Evolutionary conservation across 768 basidiomycete species (phyloP).

Genomic region (Lactarius pseudohatsudake): DNA sequence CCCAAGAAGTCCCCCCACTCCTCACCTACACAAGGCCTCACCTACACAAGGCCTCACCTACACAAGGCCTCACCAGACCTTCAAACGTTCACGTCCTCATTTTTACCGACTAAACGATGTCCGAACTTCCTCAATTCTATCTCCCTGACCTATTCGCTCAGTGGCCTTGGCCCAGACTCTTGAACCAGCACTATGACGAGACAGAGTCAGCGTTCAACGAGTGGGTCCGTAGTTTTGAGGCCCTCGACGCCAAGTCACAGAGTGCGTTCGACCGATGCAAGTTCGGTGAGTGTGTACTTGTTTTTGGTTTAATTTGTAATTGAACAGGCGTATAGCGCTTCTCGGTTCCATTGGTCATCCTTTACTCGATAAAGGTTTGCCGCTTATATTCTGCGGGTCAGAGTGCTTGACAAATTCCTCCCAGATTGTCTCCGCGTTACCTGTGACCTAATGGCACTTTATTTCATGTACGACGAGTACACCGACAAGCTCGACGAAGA

Average conservation of each 20-base stretch:
- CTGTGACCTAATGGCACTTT: slow-evolving; percentile 52
- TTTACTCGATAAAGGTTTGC: slow-evolving; percentile 34
- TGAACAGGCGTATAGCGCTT: slow-evolving; percentile 32
- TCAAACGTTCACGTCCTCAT: neutral
- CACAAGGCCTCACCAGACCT: neutral
- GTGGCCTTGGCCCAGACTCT: slow-evolving; percentile 46
- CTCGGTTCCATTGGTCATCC: slow-evolving; percentile 42
- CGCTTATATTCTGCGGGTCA: neutral
- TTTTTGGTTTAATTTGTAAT: neutral
- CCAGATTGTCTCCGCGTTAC: slow-evolving; percentile 34
- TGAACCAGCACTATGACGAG: slow-evolving; percentile 41
- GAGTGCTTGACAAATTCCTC: neutral
- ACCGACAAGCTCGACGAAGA: slow-evolving; percentile 41
- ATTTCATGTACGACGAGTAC: slow-evolving; percentile 51
- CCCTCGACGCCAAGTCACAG: slow-evolving; percentile 39
- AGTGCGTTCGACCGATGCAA: slow-evolving; percentile 42
- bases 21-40: neutral
- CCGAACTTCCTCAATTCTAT: neutral
- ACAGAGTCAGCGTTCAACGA: slow-evolving; percentile 37
- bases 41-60: neutral
- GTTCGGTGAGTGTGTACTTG: slow-evolving; percentile 27
- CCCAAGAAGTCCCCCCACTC: neutral
- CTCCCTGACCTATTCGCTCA: slow-evolving; percentile 41
- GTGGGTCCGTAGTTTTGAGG: slow-evolving; percentile 41
- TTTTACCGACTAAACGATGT: neutral